Evolutionary conservation across 768 basidiomycete species (phyloP).

Genomic region (Tubosaeta sp.): DNA sequence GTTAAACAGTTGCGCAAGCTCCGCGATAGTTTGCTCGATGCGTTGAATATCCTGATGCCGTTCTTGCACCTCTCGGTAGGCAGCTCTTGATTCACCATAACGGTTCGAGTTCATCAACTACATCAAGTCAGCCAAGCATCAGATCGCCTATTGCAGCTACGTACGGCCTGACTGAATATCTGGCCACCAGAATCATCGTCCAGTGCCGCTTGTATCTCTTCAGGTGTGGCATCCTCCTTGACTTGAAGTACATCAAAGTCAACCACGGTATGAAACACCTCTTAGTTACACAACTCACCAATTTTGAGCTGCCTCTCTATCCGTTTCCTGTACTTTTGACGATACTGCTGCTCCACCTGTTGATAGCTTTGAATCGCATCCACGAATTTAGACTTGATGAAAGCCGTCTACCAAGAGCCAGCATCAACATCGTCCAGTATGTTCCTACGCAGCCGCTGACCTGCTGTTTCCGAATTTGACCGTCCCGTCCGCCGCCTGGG

Average conservation of each 20-base stretch:
- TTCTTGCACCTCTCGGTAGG: constrained; percentile 95
- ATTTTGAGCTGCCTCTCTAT: constrained; percentile 88
- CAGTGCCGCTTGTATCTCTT: constrained; percentile 84
- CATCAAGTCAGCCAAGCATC: constrained; percentile 1
- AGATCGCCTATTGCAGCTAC: constrained; percentile 8
- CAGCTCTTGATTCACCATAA: constrained; percentile 84
- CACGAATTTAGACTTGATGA: constrained; percentile 70
- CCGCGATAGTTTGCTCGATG: constrained; percentile 89
- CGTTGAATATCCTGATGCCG: constrained; percentile 94
- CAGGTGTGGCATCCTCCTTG: constrained; percentile 88
- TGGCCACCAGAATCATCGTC: constrained; percentile 79
- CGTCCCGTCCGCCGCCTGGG: constrained; percentile 60
- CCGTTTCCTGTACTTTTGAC: constrained; percentile 72
- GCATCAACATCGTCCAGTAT: constrained; percentile 14
- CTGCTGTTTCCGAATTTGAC: constrained; percentile 75
- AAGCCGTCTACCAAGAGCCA: not conserved
- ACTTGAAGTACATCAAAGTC: constrained; percentile 40
- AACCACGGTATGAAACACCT: not conserved
- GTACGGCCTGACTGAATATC: constrained; percentile 85
- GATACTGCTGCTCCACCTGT: constrained; percentile 75
- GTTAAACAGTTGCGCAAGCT: constrained; percentile 94
- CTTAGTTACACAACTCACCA: constrained; percentile 41
- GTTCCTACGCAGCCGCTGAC: constrained; percentile 30
- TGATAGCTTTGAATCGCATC: constrained; percentile 86
- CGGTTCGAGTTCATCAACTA: constrained; percentile 88